phyloP scores from a whole-genome alignment of 176 grass and related monocot species.

The Oryza longistaminata region DNA sequence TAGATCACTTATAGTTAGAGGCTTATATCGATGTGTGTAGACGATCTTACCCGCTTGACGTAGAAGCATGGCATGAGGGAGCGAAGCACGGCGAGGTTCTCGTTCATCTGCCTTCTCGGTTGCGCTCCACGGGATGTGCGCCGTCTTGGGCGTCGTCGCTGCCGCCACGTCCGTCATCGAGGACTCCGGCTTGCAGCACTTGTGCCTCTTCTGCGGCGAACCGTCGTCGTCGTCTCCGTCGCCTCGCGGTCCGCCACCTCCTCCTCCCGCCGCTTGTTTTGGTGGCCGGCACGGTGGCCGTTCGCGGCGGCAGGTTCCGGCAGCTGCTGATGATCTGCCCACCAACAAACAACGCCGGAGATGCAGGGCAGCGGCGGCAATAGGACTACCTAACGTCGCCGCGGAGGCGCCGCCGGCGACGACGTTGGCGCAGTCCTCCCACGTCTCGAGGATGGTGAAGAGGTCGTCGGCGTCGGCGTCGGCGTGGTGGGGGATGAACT shows the following conservation, averaged over 20 bases:
- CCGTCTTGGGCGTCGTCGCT: slow-evolving; percentile 18
- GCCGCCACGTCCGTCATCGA: not conserved
- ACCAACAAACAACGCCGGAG: not conserved
- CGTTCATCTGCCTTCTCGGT: slow-evolving; percentile 86
- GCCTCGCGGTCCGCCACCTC: not conserved
- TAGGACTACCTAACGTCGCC: not conserved
- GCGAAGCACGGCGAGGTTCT: slow-evolving; percentile 62
- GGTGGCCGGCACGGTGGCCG: not conserved
- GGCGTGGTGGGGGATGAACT: slow-evolving; percentile 22
- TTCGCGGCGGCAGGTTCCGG: not conserved
- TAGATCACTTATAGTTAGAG: too few species aligned
- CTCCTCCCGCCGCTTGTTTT: not conserved
- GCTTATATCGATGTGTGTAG: not conserved
- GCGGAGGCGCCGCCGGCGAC: not conserved
- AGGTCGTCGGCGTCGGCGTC: slow-evolving; percentile 54
- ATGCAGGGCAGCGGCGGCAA: not conserved
- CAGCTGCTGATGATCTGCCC: not conserved
- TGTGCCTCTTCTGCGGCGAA: slow-evolving; percentile 40
- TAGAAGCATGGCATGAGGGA: slow-evolving; percentile 86
- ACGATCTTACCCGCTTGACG: slow-evolving; percentile 65
- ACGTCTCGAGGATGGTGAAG: slow-evolving; percentile 67
- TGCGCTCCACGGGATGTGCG: slow-evolving; percentile 86
- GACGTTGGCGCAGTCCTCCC: slow-evolving; percentile 47
- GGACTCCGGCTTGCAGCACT: not conserved
- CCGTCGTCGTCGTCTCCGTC: not conserved